Percentiles rank a stretch among this genome's conserved stretches.
phyloP scores from a whole-genome alignment of 495 filamentous ascomycete genomes.

The Hyaloscypha hepaticicola region DNA sequence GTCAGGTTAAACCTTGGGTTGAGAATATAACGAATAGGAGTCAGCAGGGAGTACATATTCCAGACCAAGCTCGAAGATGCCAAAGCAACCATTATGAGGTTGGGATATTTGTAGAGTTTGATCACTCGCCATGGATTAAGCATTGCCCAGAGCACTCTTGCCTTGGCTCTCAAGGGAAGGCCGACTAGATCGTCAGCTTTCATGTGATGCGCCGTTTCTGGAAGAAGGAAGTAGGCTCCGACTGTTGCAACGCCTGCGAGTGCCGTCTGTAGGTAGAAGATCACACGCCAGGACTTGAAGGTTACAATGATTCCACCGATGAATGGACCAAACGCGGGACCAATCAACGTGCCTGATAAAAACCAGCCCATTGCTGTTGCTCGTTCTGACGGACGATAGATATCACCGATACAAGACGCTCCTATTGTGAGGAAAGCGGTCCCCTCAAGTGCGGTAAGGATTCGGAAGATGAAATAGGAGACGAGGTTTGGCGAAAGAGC shows the following conservation, averaged over 20 bases:
- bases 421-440: conserved; percentile 68
- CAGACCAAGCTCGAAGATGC: conserved; percentile 63
- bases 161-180: conserved; percentile 46
- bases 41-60: conserved; percentile 73
- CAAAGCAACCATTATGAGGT: conserved; percentile 59
- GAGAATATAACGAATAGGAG: conserved; percentile 71
- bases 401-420: conserved; percentile 62
- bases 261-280: conserved; percentile 72
- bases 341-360: conserved; percentile 65
- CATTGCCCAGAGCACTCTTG: conserved; percentile 53
- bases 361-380: conserved; percentile 71
- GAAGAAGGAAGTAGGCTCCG: conserved; percentile 62
- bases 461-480: conserved; percentile 67
- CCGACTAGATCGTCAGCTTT: conserved; percentile 54
- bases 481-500: conserved; percentile 65
- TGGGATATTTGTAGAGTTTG: conserved; percentile 62
- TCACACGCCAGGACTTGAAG: conserved; percentile 63
- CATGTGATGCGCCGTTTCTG: conserved; percentile 66
- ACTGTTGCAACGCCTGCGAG: conserved; percentile 57
- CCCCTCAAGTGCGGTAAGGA: conserved; percentile 69
- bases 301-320: conserved; percentile 68
- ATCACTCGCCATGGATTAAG: conserved; percentile 63
- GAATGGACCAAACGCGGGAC: conserved; percentile 70
- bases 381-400: conserved; percentile 63
- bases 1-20: conserved; percentile 70